Conservation (phyloP, 805 yeast genomes). For the Starmerella kuoi region DNA sequence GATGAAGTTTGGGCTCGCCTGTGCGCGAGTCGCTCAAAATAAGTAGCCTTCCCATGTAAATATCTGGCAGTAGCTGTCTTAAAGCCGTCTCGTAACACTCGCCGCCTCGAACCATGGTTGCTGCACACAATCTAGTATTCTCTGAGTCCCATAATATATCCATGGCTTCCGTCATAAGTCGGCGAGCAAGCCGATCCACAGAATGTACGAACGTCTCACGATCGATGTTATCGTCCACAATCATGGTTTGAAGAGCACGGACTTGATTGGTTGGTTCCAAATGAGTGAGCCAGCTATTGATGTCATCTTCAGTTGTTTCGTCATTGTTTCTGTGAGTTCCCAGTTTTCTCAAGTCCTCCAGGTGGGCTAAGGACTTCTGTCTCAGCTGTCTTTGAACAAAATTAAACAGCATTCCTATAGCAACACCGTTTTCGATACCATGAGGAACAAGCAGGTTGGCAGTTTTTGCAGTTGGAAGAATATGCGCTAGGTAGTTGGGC, state of each 20-base stretch:
- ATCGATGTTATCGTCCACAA: constrained; percentile 42
- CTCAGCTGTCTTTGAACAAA: constrained; percentile 66
- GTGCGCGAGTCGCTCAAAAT: constrained; percentile 81
- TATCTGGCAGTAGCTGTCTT: constrained; percentile 63
- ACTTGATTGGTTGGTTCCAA: constrained; percentile 46
- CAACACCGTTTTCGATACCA: constrained; percentile 71
- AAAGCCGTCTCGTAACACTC: constrained; percentile 80
- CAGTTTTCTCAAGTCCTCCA: constrained; percentile 47
- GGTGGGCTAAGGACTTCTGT: constrained; percentile 53
- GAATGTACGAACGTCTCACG: constrained; percentile 76
- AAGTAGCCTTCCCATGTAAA: constrained; percentile 66
- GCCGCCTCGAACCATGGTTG: constrained; percentile 78
- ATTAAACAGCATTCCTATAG: constrained; percentile 63
- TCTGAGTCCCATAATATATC: constrained; percentile 32
- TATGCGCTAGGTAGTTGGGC: constrained; percentile 71
- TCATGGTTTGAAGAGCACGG: constrained; percentile 55
- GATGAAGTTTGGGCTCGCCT: constrained; percentile 89
- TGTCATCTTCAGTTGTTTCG: constrained; percentile 14
- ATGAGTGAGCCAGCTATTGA: constrained; percentile 1
- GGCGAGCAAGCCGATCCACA: constrained; percentile 68
- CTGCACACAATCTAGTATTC: constrained; percentile 42
- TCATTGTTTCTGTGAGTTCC: constrained; percentile 32
- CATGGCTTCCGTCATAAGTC: constrained; percentile 56
- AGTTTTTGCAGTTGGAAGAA: constrained; percentile 59
- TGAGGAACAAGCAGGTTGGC: constrained; percentile 90